Conservation (phyloP, 179 eudicot species). For the Dionaea muscipula region DNA sequence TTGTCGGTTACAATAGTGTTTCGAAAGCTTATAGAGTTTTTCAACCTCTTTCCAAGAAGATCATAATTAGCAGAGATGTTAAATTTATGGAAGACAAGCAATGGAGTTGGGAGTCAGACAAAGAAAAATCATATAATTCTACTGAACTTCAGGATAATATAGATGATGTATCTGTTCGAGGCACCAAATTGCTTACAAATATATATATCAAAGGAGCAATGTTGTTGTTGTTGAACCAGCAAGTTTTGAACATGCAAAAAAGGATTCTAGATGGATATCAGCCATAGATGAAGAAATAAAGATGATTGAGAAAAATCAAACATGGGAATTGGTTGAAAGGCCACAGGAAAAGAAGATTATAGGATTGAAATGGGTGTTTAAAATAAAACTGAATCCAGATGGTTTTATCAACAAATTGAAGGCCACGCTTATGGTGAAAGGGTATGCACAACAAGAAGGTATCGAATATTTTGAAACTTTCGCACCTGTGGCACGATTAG, state of each 20-base stretch:
- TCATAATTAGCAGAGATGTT: no score
- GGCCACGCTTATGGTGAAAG: not conserved
- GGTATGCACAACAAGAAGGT: not conserved
- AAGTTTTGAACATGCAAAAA: slow-evolving; percentile 7
- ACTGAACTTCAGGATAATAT: not conserved
- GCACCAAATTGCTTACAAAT: slow-evolving; percentile 9
- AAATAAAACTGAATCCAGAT: not conserved
- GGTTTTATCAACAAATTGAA: not conserved
- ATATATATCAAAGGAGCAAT: slow-evolving; percentile 14
- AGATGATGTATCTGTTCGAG: slow-evolving; percentile 3
- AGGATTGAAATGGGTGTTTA: slow-evolving; percentile 5
- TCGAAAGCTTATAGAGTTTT: slow-evolving; percentile 7
- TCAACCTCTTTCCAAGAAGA: slow-evolving; percentile 8
- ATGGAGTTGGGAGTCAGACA: not conserved
- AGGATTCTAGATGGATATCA: slow-evolving; percentile 4
- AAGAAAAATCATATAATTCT: not conserved
- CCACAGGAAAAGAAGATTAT: slow-evolving; percentile 8
- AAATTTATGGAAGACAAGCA: no score
- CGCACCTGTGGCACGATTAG: no score
- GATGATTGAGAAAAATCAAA: slow-evolving; percentile 8
- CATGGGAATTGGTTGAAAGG: slow-evolving; percentile 7
- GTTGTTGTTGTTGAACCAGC: slow-evolving; percentile 9
- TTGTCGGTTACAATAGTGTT: not conserved
- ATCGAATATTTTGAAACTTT: no score
- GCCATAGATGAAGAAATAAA: slow-evolving; percentile 12